Conservation (phyloP, 495 filamentous ascomycete species). For the Hyaloscypha hepaticicola region DNA sequence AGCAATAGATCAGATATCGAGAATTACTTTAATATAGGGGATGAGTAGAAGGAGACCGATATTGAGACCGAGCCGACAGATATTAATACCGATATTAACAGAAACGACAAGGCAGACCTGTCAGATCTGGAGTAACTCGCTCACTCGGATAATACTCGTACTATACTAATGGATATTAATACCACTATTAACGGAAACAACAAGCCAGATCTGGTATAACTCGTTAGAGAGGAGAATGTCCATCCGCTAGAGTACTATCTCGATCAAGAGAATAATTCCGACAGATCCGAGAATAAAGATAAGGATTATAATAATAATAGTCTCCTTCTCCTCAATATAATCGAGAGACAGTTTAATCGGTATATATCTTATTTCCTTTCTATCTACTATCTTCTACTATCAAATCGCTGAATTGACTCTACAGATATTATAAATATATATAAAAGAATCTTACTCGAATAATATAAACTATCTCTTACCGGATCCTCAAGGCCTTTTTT, state of each 20-base stretch:
- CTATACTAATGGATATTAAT: slow-evolving; percentile 15
- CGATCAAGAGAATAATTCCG: slow-evolving; percentile 36
- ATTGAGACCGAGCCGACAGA: neutral
- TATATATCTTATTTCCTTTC: slow-evolving; percentile 25
- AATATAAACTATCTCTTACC: slow-evolving; percentile 28
- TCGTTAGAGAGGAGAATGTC: slow-evolving; percentile 32
- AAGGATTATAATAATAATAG: too few species aligned
- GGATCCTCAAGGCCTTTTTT: slow-evolving; percentile 34
- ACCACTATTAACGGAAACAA: slow-evolving; percentile 14
- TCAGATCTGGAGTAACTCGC: slow-evolving; percentile 17
- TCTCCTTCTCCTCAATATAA: too few species aligned
- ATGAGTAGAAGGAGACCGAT: neutral
- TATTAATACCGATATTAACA: neutral
- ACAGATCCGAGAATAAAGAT: slow-evolving; percentile 39
- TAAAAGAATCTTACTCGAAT: slow-evolving; percentile 30
- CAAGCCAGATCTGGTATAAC: slow-evolving; percentile 18
- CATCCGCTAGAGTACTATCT: slow-evolving; percentile 40
- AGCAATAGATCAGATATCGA: neutral
- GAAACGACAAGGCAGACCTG: too few species aligned
- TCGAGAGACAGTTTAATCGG: slow-evolving; percentile 27
- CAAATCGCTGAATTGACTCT: slow-evolving; percentile 21
- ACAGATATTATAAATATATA: slow-evolving; percentile 34
- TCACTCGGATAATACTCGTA: neutral
- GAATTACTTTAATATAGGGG: neutral
- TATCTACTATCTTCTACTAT: slow-evolving; percentile 14